Conservation (phyloP, 441 rosid genomes). For the Erodium trifolium region DNA sequence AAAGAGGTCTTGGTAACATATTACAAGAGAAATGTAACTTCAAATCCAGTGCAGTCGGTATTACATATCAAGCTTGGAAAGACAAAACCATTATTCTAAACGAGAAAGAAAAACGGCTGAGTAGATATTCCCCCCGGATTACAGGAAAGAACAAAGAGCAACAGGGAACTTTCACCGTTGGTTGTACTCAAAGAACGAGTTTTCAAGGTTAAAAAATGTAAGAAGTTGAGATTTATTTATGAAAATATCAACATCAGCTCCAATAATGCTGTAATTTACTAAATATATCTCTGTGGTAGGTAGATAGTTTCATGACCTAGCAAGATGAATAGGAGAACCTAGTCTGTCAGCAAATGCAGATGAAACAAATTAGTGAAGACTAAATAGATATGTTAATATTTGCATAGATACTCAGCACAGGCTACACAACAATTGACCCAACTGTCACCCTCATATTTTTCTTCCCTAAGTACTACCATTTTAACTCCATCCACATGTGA, state of each 20-base stretch:
- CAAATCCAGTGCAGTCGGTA: not conserved
- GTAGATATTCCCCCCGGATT: too few relatives aligned
- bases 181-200: too few relatives aligned
- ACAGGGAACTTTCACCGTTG: too few relatives aligned
- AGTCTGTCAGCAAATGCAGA: not conserved
- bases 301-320: not conserved
- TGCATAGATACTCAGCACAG: not conserved
- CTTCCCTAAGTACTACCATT: too few relatives aligned
- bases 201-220: too few relatives aligned
- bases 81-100: not conserved
- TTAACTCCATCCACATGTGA: too few relatives aligned
- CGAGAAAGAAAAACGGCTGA: not conserved
- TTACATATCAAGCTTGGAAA: not conserved
- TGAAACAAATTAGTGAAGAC: not conserved
- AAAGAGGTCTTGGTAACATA: too few relatives aligned
- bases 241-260: not conserved
- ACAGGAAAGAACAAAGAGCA: too few relatives aligned
- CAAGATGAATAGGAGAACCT: not conserved
- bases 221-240: too few relatives aligned
- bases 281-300: not conserved
- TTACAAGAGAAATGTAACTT: not conserved
- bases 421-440: not conserved
- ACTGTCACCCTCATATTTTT: slow-evolving; percentile 6
- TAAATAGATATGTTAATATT: not conserved
- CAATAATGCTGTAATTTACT: too few relatives aligned